A percentile compares a stretch with the other conserved stretches of the same genome.
Evolutionary conservation across 257 asterid genomes (phyloP).

Genomic region (Nyctanthes arbortristis): DNA sequence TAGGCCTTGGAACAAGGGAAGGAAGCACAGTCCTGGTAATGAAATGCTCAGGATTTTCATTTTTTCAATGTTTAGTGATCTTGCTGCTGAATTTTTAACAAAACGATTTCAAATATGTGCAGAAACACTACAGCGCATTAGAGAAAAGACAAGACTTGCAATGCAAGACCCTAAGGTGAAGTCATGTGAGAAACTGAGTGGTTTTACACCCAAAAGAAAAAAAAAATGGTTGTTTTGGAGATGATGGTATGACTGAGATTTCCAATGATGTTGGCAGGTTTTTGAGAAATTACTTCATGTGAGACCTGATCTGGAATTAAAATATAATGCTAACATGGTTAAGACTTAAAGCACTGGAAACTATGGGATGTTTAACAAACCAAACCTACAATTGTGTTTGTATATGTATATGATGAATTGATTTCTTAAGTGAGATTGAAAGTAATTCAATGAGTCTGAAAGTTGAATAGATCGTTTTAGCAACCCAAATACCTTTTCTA

Average conservation of each 20-base stretch:
- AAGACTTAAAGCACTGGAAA: background rate
- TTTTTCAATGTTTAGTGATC: background rate
- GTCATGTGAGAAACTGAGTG: constrained; percentile 69
- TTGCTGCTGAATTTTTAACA: constrained; percentile 9
- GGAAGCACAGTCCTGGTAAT: constrained; percentile 90
- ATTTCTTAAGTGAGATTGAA: no score
- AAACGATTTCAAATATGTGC: constrained; percentile 33
- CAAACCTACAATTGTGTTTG: background rate
- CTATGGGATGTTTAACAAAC: no score
- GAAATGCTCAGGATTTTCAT: background rate
- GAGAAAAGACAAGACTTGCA: constrained; percentile 87
- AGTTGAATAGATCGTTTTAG: background rate
- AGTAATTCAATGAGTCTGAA: no score
- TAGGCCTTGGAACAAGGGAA: constrained; percentile 94
- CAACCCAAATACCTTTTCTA: background rate
- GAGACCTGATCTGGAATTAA: background rate
- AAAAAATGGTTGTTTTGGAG: no score
- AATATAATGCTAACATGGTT: background rate
- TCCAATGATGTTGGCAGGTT: background rate
- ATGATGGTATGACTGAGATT: constrained; percentile 9
- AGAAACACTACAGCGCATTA: constrained; percentile 80
- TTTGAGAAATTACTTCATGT: background rate
- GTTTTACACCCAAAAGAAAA: constrained; percentile 17
- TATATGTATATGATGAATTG: background rate
- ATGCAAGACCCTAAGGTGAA: constrained; percentile 99